Conservation (phyloP, 352 stramenopile species). For the Blastocystis sp. region DNA sequence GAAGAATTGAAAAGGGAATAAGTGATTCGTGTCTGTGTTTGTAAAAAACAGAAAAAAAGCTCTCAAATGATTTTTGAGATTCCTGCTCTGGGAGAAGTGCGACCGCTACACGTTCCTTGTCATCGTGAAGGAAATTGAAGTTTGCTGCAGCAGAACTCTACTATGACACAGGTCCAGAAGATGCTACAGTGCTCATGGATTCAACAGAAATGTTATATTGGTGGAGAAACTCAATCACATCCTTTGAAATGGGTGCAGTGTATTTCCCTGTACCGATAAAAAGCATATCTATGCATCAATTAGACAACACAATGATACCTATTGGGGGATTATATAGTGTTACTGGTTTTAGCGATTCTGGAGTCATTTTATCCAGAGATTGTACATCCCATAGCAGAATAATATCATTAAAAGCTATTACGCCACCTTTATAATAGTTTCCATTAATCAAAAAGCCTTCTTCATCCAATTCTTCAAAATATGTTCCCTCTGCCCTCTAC, state of each 20-base stretch:
- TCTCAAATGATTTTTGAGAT: conserved; percentile 23
- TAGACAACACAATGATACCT: background rate
- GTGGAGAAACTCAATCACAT: conserved; percentile 41
- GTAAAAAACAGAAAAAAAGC: background rate
- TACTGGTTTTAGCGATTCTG: conserved; percentile 10
- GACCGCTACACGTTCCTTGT: conserved; percentile 19
- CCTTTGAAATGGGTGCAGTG: background rate
- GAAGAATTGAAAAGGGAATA: conserved; percentile 43
- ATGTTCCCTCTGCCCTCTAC: conserved; percentile 50
- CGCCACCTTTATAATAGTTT: conserved; percentile 49
- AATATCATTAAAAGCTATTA: conserved; percentile 38
- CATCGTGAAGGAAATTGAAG: conserved; percentile 58
- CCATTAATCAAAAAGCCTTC: conserved; percentile 57
- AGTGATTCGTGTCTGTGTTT: background rate
- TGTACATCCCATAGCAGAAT: conserved; percentile 38
- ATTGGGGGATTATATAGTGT: conserved; percentile 31
- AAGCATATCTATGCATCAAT: background rate
- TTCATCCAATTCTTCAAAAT: conserved; percentile 55
- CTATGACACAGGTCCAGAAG: background rate
- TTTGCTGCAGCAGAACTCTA: conserved; percentile 40
- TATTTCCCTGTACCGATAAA: conserved; percentile 36
- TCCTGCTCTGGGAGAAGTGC: conserved; percentile 24
- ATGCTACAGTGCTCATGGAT: conserved; percentile 6
- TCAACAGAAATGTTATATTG: conserved; percentile 28
- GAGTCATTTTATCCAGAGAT: conserved; percentile 21